Evolutionary conservation across 495 filamentous ascomycete genomes (phyloP).

Genomic region (Extremus antarcticus): DNA sequence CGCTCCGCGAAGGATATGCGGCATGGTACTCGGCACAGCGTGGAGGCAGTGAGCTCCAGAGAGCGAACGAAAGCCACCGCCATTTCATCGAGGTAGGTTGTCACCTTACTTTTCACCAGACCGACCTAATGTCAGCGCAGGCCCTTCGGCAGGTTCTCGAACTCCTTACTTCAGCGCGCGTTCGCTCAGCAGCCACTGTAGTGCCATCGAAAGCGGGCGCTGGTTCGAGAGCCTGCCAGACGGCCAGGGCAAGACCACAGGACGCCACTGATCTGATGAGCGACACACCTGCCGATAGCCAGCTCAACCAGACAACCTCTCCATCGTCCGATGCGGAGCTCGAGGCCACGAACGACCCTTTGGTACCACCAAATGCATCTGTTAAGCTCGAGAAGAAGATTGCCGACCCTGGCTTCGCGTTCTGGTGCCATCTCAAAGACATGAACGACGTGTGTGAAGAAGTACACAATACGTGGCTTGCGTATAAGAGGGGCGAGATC

Average conservation of each 20-base stretch:
- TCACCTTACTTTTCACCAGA: no score
- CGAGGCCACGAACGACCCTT: no score
- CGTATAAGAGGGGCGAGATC: slow-evolving; percentile 1
- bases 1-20: neutral
- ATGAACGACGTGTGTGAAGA: neutral
- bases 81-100: neutral
- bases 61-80: neutral
- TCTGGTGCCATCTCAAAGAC: slow-evolving; percentile 1
- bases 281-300: no score
- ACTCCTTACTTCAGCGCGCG: no score
- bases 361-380: neutral
- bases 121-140: neutral
- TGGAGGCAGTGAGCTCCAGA: neutral
- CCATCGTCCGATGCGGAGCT: no score
- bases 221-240: no score
- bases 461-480: neutral
- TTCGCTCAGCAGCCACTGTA: no score
- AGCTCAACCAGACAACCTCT: no score
- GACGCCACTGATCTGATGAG: no score
- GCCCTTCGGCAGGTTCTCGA: neutral
- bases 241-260: no score
- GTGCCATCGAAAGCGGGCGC: no score
- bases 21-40: neutral
- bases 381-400: neutral
- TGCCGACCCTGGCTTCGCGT: neutral